Conservation (phyloP, 179 eudicot species). For the Gypsophila paniculata region DNA sequence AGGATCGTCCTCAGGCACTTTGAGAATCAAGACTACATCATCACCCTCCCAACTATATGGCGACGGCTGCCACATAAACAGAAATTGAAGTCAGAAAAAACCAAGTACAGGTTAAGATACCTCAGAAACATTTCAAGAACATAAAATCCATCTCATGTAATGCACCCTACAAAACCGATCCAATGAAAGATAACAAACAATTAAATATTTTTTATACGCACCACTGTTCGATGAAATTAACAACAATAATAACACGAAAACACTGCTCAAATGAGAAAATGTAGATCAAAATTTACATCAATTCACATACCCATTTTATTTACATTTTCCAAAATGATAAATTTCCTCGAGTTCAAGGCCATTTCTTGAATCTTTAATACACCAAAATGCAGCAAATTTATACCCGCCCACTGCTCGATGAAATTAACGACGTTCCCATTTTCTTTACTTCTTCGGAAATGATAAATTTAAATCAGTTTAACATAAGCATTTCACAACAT, state of each 20-base stretch:
- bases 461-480: no score
- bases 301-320: neutral
- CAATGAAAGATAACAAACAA: neutral
- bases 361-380: conserved; percentile 12
- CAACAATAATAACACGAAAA: neutral
- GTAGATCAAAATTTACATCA: neutral
- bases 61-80: conserved; percentile 34
- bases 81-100: neutral
- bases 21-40: conserved; percentile 39
- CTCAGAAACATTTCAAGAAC: neutral
- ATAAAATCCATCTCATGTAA: neutral
- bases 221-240: conserved; percentile 29
- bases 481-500: no score
- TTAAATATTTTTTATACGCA: conserved; percentile 8
- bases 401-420: no score
- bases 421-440: no score
- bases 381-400: neutral
- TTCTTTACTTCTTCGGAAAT: no score
- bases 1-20: conserved; percentile 57
- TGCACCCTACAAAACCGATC: neutral
- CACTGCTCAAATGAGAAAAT: neutral
- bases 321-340: neutral
- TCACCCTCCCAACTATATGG: conserved; percentile 25
- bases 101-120: neutral
- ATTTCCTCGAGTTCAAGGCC: neutral